Evolutionary conservation across 257 asterid species (phyloP), one percentile per base, ranked within the genome.

Genomic region (Forsythia suspensa): DNA sequence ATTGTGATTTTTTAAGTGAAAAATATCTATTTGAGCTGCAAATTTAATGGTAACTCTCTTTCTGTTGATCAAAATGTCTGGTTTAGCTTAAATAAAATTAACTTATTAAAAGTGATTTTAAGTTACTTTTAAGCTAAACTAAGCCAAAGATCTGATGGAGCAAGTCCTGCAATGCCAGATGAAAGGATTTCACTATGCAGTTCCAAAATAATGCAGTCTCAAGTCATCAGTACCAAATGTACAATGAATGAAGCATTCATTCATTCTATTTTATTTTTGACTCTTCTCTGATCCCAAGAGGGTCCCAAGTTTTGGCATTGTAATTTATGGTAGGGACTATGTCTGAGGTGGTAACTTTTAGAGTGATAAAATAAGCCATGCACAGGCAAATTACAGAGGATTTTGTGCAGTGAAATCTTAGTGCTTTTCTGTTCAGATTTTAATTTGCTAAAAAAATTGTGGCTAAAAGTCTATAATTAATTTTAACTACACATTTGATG

Each of bases 231-330:
- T 24, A 40, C 79, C n/a, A 21, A 61, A 18, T n/a, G 34, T 57
- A 57, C 66, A 57, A n/a, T 57, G 2, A 61, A 20, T 24, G 11
- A 68, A 44, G 72, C 41, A 65, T 21, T 76, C 59, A 9, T 15
- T 6, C 12, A 12, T 8, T 63, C 37, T 15, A n/a, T 59, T 59
- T 61, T 57, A 46, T 66, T 63, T 43, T 65, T 21, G 42, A 61
- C 34, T 20, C 18, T 63, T 71, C 51, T 72, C 82, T 79, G 82
- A 79, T 79, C 78, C 82, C 82, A 79, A 79, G 42, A 52, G 57
- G 36, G n/a, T 52, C 46, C 39, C 52, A 52, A 36, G 40, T 73
- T 79, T 6, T 61, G 65, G 48, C 13, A 21, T 76, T 76, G 73
- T 18, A 43, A 20, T 41, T 39, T 61, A 3, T 61, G 38, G 39